A percentile compares a stretch with the other conserved stretches of the same genome.
phyloP scores from a whole-genome alignment of 306 rosid genomes.

The Erythrophleum fordii region DNA sequence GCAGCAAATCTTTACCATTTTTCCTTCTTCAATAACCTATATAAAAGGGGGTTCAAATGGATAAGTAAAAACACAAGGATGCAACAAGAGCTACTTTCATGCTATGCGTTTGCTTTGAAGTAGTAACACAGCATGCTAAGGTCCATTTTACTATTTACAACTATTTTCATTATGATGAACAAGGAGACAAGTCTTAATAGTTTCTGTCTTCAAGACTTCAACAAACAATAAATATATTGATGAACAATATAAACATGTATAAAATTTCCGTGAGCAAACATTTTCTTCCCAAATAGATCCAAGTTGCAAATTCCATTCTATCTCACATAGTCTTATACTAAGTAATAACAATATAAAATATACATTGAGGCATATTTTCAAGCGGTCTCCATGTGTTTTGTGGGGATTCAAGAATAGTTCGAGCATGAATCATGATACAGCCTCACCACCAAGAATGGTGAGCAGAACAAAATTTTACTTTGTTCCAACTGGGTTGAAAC shows the following conservation, averaged over 20 bases:
- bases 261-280: conserved; percentile 1
- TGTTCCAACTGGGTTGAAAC: background rate
- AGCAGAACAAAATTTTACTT: conserved; percentile 7
- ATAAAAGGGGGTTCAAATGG: conserved; percentile 34
- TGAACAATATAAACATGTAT: background rate
- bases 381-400: background rate
- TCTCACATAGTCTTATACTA: background rate
- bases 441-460: background rate
- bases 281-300: conserved; percentile 3
- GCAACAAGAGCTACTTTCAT: background rate
- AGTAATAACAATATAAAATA: background rate
- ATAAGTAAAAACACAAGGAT: conserved; percentile 37
- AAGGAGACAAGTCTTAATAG: conserved; percentile 4
- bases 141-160: background rate
- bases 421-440: background rate
- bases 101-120: background rate
- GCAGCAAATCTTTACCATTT: conserved; percentile 99
- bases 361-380: background rate
- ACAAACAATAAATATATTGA: background rate
- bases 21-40: conserved; percentile 53
- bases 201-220: background rate
- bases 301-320: conserved; percentile 14
- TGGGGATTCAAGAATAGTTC: conserved; percentile 17
- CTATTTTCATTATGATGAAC: conserved; percentile 5
- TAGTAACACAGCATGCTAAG: conserved; percentile 5